Evolutionary conservation across 345 rosid species (phyloP), one percentile per base, ranked within the genome.

Genomic region (Erucastrum elatum): DNA sequence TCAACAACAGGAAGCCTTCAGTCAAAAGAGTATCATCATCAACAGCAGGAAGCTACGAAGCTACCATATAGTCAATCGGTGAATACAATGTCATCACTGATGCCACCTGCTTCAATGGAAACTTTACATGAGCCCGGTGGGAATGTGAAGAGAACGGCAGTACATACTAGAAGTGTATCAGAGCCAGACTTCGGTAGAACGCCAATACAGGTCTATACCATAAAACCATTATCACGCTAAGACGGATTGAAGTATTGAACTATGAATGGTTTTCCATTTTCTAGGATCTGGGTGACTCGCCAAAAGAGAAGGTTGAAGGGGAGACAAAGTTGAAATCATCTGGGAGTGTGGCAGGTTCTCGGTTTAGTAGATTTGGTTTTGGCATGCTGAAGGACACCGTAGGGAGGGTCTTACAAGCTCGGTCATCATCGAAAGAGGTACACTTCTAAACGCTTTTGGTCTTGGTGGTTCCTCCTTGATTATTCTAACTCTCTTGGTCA

Each of bases 351-450:
- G 30, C 91, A 70, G 82, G 86, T 81, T 91, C 98, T 30, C 96
- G 94, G 68, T 89, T 95, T 79, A 71, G 87, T 73, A 88, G 92
- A 77, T 95, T 95, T 81, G 98, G 98, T 30, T 76, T 97, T 6
- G 91, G 89, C 67, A 88, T 91, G 75, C 79, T 95, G 68, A 97
- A 89, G 77, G 88, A 87, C 84, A 95, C 96, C 0, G 91, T 95
- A 39, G 99, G 97, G 55, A 85, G 93, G 77, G 96, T 94, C 70
- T 71, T 80, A 75, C 79, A 91, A 82, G 84, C 89, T 53, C 97
- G 99, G 10, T 44, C 89, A 13, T 44, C 89, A 15, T 92, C 89
- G 67, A 81, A 83, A 68, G 97, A 96, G 96, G 99, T 91, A 34
- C 59, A 75, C 80, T 68, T 30, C 70, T 72, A 64, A 68, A 21